Percentiles rank a stretch among this genome's conserved stretches.
Evolutionary conservation across 2,329 filamentous ascomycete genomes (phyloP).

Genomic region (Tolypocladium ophioglossoides): DNA sequence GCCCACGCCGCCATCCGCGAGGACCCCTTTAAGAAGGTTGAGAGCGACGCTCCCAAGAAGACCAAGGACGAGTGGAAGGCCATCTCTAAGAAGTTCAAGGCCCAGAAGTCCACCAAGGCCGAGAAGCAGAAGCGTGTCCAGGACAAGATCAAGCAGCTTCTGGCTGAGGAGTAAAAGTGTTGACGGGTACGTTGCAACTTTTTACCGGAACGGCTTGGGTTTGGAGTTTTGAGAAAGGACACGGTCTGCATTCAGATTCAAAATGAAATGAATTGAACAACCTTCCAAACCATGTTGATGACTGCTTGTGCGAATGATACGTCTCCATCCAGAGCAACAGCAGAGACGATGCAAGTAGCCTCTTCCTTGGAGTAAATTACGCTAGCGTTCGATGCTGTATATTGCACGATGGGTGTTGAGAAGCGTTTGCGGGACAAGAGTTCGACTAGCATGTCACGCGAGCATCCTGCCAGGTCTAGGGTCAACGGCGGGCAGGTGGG

Average conservation of each 20-base stretch:
- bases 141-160: slow-evolving; percentile 82
- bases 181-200: slow-evolving; percentile 1
- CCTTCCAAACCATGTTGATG: neutral
- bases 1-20: slow-evolving; percentile 95
- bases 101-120: slow-evolving; percentile 67
- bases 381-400: neutral
- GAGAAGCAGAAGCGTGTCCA: slow-evolving; percentile 77
- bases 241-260: slow-evolving; percentile 20
- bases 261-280: slow-evolving; percentile 22
- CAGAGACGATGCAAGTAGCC: neutral
- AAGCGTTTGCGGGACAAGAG: neutral
- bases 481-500: neutral
- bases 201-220: slow-evolving; percentile 17
- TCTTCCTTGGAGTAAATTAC: neutral
- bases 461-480: no score
- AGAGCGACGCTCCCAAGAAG: slow-evolving; percentile 72
- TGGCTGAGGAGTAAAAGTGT: slow-evolving; percentile 33
- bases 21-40: slow-evolving; percentile 94
- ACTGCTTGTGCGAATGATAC: neutral
- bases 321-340: neutral
- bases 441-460: no score
- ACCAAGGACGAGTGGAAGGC: slow-evolving; percentile 94
- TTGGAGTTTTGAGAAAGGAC: slow-evolving; percentile 26
- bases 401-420: neutral
- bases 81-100: slow-evolving; percentile 84